Conservation (phyloP, 1,139 yeast species). For the Hyphopichia burtonii region DNA sequence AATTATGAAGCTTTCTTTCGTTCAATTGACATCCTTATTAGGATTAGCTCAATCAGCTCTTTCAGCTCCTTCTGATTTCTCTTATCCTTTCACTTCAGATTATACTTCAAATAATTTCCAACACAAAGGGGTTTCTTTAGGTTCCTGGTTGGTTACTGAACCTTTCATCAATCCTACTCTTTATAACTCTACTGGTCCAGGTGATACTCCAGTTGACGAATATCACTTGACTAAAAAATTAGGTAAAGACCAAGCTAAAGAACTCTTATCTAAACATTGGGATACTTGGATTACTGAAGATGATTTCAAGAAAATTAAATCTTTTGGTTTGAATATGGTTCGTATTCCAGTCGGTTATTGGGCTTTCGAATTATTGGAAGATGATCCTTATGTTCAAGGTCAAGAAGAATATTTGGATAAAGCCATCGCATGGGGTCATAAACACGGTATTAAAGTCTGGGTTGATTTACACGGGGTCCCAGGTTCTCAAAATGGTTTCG, state of each 20-base stretch:
- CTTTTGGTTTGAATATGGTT: conserved; percentile 20
- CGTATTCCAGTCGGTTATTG: conserved; percentile 28
- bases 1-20: not conserved
- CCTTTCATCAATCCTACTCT: conserved; percentile 27
- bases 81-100: not conserved
- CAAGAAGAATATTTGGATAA: conserved; percentile 23
- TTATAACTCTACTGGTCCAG: conserved; percentile 10
- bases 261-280: conserved; percentile 19
- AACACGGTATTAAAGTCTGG: conserved; percentile 17
- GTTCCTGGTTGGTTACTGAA: conserved; percentile 27
- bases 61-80: not conserved
- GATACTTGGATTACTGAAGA: conserved; percentile 17
- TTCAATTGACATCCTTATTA: not conserved
- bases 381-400: conserved; percentile 24
- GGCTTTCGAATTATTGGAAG: conserved; percentile 20
- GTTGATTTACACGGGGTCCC: conserved; percentile 28
- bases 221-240: conserved; percentile 15
- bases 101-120: conserved; percentile 3
- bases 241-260: conserved; percentile 12
- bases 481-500: conserved; percentile 30
- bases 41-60: not conserved
- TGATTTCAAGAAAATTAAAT: conserved; percentile 18
- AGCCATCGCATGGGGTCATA: conserved; percentile 23
- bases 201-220: conserved; percentile 20
- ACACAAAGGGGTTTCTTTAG: conserved; percentile 22